phyloP scores from a whole-genome alignment of 306 rosid species.

The Citrullus colocynthis region DNA sequence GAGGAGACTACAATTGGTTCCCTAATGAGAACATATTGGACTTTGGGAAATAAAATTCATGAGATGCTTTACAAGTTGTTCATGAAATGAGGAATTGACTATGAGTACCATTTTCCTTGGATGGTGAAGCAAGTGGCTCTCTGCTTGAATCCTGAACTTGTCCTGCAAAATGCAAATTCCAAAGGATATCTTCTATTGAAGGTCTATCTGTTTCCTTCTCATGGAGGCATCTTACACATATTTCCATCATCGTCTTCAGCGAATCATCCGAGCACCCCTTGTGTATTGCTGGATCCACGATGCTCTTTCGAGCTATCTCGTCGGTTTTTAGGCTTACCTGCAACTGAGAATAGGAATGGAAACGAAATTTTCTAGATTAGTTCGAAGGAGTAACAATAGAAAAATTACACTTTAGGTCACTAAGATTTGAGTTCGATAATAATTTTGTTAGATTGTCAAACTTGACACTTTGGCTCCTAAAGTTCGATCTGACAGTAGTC shows the following conservation, averaged over 20 bases:
- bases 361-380: neutral
- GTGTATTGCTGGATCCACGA: constrained; percentile 64
- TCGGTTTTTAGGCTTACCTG: constrained; percentile 65
- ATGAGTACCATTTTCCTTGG: constrained; percentile 1
- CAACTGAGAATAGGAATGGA: constrained; percentile 32
- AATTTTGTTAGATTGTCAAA: too few species aligned
- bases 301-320: constrained; percentile 60
- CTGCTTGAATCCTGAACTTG: constrained; percentile 67
- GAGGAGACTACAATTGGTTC: neutral
- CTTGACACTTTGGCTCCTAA: too few species aligned
- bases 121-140: neutral
- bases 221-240: constrained; percentile 70
- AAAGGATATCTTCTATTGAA: constrained; percentile 77
- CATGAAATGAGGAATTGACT: neutral
- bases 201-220: constrained; percentile 47
- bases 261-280: constrained; percentile 74
- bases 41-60: neutral
- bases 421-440: too few species aligned
- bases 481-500: too few species aligned
- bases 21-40: neutral
- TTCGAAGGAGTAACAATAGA: neutral
- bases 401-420: too few species aligned
- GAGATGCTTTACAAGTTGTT: neutral
- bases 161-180: constrained; percentile 92
- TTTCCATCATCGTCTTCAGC: constrained; percentile 69